These are phyloP conservation scores for Limonomyces culmigenus DNA, from an alignment of 1,284 basidiomycete genomes.

Conservation along the genomic window DNA sequence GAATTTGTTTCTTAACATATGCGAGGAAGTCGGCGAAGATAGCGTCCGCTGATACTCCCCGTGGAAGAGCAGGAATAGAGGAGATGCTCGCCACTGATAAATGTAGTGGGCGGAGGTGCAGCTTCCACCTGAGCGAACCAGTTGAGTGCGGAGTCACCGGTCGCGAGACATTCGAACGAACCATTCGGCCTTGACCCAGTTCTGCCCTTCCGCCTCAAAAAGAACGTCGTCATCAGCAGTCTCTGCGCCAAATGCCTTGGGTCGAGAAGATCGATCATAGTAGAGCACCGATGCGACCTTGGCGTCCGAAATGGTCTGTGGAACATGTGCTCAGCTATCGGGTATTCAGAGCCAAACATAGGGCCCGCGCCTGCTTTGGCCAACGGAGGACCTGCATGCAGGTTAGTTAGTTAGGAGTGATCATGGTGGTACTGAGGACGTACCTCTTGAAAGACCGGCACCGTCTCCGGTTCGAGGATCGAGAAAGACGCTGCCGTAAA, in stretches of 20 bases:
- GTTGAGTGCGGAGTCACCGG: conserved; percentile 3
- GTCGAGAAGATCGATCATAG: conserved; percentile 42
- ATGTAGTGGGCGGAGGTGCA: conserved; percentile 54
- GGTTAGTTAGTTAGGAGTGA: conserved; percentile 11
- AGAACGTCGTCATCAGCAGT: conserved; percentile 40
- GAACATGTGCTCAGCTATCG: conserved; percentile 2
- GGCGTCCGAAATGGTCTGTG: no score
- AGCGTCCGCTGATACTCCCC: conserved; percentile 45
- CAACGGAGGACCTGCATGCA: not conserved
- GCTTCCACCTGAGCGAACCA: conserved; percentile 47
- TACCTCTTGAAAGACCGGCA: conserved; percentile 61
- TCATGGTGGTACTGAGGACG: no score
- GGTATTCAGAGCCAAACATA: not conserved
- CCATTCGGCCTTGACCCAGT: conserved; percentile 59
- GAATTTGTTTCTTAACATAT: conserved; percentile 56
- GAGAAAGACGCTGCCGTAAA: conserved; percentile 65
- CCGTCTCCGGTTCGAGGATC: conserved; percentile 54
- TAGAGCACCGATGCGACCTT: conserved; percentile 66
- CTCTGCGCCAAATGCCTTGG: conserved; percentile 60
- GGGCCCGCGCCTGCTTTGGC: not conserved
- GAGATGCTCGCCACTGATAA: conserved; percentile 3
- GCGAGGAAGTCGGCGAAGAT: conserved; percentile 64
- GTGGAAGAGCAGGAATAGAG: conserved; percentile 40
- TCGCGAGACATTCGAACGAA: conserved; percentile 16
- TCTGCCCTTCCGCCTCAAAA: conserved; percentile 53